Conservation (phyloP, 768 basidiomycete species). For the Favolaschia claudopus region DNA sequence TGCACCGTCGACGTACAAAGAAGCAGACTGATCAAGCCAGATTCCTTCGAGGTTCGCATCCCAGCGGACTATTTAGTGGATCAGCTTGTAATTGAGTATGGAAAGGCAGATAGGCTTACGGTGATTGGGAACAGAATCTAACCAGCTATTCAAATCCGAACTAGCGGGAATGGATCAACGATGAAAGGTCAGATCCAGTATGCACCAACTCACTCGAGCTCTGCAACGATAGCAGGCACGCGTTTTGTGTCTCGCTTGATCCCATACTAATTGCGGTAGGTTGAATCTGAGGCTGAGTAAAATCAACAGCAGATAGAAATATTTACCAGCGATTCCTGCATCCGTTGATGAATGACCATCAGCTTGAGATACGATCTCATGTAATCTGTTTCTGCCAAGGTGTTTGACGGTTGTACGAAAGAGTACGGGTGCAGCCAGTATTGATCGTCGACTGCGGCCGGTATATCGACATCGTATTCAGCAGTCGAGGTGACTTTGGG, state of each 20-base stretch:
- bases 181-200: slow-evolving; percentile 17
- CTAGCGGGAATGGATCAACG: not conserved
- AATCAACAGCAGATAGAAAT: not conserved
- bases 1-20: not conserved
- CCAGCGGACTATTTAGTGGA: slow-evolving; percentile 41
- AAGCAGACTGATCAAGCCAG: slow-evolving; percentile 18
- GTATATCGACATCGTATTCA: slow-evolving; percentile 14
- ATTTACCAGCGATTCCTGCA: slow-evolving; percentile 5
- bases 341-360: slow-evolving; percentile 5
- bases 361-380: slow-evolving; percentile 3
- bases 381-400: not conserved
- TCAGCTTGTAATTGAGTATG: not conserved
- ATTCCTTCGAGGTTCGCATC: slow-evolving; percentile 42
- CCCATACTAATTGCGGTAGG: not conserved
- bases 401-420: slow-evolving; percentile 9
- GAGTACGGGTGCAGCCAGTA: slow-evolving; percentile 5
- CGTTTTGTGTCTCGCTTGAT: not conserved
- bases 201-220: slow-evolving; percentile 12
- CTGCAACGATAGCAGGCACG: slow-evolving; percentile 1
- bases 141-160: slow-evolving; percentile 69
- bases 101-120: slow-evolving; percentile 24
- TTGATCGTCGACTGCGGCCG: slow-evolving; percentile 9
- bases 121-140: slow-evolving; percentile 58
- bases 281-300: not conserved
- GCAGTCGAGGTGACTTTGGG: slow-evolving; percentile 1